phyloP scores from a whole-genome alignment of 495 filamentous ascomycete genomes.

The Xylaria venustula region DNA sequence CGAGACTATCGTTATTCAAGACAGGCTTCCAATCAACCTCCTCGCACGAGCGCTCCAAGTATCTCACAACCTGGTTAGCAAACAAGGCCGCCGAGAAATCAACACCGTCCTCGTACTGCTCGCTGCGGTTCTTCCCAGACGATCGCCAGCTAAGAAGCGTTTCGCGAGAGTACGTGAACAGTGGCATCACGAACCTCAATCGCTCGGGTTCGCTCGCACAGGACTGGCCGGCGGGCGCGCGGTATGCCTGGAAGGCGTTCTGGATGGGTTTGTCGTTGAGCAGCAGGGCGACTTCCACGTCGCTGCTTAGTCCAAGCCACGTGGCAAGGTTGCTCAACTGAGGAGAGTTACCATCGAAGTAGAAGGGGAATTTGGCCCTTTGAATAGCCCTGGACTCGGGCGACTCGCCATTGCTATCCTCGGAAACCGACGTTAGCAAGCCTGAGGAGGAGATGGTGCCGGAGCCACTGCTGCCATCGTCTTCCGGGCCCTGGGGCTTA shows the following conservation, averaged over 20 bases:
- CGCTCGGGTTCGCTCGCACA: neutral
- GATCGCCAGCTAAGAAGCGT: neutral
- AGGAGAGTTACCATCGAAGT: neutral
- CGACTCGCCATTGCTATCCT: no score
- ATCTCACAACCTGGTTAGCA: constrained; percentile 6
- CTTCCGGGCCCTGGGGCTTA: no score
- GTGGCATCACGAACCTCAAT: neutral
- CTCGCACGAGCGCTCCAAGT: neutral
- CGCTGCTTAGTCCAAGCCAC: neutral
- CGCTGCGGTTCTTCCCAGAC: neutral
- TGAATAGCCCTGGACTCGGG: no score
- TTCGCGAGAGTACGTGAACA: constrained; percentile 4
- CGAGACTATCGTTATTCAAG: neutral
- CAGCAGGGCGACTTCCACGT: neutral
- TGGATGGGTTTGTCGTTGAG: neutral
- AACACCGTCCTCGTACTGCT: neutral
- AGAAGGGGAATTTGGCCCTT: neutral
- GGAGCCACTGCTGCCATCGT: no score
- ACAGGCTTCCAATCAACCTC: neutral
- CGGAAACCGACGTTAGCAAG: no score
- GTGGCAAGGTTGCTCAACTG: neutral
- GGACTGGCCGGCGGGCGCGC: neutral
- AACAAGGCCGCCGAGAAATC: constrained; percentile 3
- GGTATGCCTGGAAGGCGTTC: neutral
- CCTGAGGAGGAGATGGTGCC: no score